Evolutionary conservation across 768 basidiomycete species (phyloP).

Genomic region (Trametes cubensis): DNA sequence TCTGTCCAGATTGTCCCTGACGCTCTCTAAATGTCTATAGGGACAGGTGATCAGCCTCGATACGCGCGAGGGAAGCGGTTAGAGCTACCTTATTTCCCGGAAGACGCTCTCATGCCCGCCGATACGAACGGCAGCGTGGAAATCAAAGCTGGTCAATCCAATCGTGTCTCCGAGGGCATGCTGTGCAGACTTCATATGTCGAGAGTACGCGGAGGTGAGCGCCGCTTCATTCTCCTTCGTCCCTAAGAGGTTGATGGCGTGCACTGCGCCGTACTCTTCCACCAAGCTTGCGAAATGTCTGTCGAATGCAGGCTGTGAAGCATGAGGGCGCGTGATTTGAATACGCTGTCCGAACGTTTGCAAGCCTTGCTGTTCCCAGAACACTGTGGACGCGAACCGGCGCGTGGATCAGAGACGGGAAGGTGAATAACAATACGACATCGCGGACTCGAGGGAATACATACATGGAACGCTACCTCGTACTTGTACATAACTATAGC

Average conservation of each 20-base stretch:
- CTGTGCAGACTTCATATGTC: slow-evolving; percentile 72
- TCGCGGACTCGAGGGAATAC: slow-evolving; percentile 38
- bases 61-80: neutral
- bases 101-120: slow-evolving; percentile 88
- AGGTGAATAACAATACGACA: neutral
- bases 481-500: slow-evolving; percentile 91
- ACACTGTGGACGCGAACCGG: slow-evolving; percentile 58
- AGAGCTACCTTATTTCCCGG: slow-evolving; percentile 64
- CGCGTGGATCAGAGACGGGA: slow-evolving; percentile 3
- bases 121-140: slow-evolving; percentile 79
- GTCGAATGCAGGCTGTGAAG: slow-evolving; percentile 96
- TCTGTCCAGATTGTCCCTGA: slow-evolving; percentile 67
- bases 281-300: slow-evolving; percentile 87
- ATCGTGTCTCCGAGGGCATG: slow-evolving; percentile 67
- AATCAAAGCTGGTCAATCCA: slow-evolving; percentile 89
- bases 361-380: slow-evolving; percentile 98
- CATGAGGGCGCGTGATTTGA: slow-evolving; percentile 93
- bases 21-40: slow-evolving; percentile 58
- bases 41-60: neutral
- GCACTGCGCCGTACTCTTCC: slow-evolving; percentile 81
- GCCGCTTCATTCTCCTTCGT: slow-evolving; percentile 90
- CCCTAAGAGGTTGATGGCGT: slow-evolving; percentile 91
- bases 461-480: slow-evolving; percentile 93
- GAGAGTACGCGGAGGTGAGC: slow-evolving; percentile 79
- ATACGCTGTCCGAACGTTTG: slow-evolving; percentile 94